phyloP scores from a whole-genome alignment of 1,139 yeast genomes.

The Yamadazyma atmosphaerica region DNA sequence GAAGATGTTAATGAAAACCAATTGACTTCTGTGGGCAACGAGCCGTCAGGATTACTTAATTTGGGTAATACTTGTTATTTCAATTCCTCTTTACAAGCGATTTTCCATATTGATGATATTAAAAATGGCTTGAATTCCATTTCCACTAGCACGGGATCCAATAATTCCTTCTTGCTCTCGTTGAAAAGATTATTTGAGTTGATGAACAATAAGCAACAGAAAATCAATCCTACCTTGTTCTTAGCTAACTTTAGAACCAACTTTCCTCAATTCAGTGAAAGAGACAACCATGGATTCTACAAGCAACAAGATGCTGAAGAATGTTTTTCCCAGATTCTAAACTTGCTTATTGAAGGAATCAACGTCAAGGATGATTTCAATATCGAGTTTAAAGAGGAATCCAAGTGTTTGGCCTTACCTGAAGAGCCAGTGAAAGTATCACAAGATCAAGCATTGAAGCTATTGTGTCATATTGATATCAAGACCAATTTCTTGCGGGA shows the following conservation, averaged over 20 bases:
- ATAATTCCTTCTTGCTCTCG: slow-evolving; percentile 21
- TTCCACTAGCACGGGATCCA: slow-evolving; percentile 6
- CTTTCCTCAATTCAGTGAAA: slow-evolving; percentile 89
- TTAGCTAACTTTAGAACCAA: slow-evolving; percentile 60
- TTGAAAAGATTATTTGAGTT: slow-evolving; percentile 46
- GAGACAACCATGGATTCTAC: slow-evolving; percentile 64
- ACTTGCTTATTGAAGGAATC: slow-evolving; percentile 50
- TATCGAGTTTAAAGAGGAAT: slow-evolving; percentile 60
- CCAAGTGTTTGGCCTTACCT: slow-evolving; percentile 58
- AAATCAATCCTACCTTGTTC: slow-evolving; percentile 62
- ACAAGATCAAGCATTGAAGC: slow-evolving; percentile 61
- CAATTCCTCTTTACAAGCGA: slow-evolving; percentile 83
- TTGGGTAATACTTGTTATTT: slow-evolving; percentile 95
- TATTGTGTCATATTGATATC: slow-evolving; percentile 85
- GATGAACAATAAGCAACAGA: slow-evolving; percentile 48
- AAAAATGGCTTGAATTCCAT: slow-evolving; percentile 28
- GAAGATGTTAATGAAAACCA: slow-evolving; percentile 64
- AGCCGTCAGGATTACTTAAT: slow-evolving; percentile 84
- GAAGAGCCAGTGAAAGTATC: slow-evolving; percentile 34
- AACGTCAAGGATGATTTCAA: slow-evolving; percentile 59
- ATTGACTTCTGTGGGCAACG: slow-evolving; percentile 37
- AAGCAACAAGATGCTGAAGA: slow-evolving; percentile 99
- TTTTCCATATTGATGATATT: slow-evolving; percentile 67
- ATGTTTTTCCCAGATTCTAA: slow-evolving; percentile 78
- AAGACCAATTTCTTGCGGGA: slow-evolving; percentile 86